phyloP scores from a whole-genome alignment of 2,329 filamentous ascomycete species.

The Clarireedia sp. region DNA sequence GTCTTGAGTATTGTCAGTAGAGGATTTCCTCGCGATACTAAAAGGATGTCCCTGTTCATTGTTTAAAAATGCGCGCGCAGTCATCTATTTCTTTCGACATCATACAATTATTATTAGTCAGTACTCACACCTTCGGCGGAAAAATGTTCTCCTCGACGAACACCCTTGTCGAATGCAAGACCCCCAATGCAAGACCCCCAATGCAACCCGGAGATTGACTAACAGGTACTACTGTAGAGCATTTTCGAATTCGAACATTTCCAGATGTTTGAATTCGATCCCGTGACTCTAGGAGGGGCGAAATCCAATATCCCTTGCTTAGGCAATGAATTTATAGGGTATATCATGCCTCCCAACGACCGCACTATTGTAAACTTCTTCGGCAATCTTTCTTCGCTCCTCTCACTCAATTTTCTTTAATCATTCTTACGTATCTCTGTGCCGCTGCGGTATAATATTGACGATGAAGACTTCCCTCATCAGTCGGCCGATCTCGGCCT shows the following conservation, averaged over 20 bases:
- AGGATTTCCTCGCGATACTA: too few relatives aligned
- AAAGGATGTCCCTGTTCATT: too few relatives aligned
- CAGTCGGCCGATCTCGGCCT: not conserved
- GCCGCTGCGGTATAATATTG: not conserved
- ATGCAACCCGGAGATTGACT: not conserved
- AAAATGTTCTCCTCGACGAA: not conserved
- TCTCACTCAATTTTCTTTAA: not conserved
- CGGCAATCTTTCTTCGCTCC: not conserved
- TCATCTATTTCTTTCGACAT: too few relatives aligned
- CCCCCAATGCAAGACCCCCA: too few relatives aligned
- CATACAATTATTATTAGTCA: too few relatives aligned
- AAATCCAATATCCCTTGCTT: not conserved
- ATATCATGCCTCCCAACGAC: not conserved
- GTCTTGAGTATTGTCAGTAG: too few relatives aligned
- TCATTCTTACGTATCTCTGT: not conserved
- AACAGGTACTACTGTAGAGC: not conserved
- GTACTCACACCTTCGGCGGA: too few relatives aligned
- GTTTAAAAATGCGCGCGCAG: too few relatives aligned
- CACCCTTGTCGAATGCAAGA: not conserved
- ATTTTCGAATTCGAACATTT: too few relatives aligned
- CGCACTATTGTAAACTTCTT: not conserved
- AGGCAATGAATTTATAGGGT: not conserved
- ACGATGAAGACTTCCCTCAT: conserved; percentile 2
- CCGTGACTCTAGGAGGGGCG: too few relatives aligned
- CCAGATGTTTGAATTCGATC: too few relatives aligned